Conservation (phyloP, 768 basidiomycete species). For the Russula sp. region DNA sequence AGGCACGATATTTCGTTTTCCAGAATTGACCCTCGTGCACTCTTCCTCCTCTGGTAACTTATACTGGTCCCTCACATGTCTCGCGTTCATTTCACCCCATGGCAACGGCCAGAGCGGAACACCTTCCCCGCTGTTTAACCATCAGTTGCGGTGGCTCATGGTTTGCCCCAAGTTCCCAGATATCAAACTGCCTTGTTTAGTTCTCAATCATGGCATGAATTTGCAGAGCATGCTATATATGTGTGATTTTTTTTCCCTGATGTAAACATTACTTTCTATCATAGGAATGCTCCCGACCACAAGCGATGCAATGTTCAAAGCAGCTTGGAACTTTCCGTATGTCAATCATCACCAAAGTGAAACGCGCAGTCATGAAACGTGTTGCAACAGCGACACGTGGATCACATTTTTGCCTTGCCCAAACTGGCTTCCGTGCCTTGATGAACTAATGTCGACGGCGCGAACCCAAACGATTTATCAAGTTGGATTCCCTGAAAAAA, state of each 20-base stretch:
- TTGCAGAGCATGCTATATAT: neutral
- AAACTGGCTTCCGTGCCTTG: slow-evolving; percentile 61
- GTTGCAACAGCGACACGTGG: neutral
- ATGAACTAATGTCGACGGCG: slow-evolving; percentile 76
- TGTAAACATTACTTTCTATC: neutral
- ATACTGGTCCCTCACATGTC: neutral
- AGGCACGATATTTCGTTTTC: neutral
- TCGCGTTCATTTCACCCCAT: neutral
- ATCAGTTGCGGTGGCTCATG: neutral
- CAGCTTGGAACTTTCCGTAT: neutral
- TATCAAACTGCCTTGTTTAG: too few species aligned
- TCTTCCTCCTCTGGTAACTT: neutral
- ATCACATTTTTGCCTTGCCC: slow-evolving; percentile 58
- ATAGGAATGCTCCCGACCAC: neutral
- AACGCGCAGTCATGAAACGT: neutral
- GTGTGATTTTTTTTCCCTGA: neutral
- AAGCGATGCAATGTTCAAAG: neutral
- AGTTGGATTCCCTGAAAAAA: slow-evolving; percentile 52
- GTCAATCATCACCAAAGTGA: neutral
- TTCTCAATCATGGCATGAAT: neutral
- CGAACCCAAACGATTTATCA: slow-evolving; percentile 76
- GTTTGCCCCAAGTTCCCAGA: neutral
- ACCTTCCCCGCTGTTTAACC: neutral
- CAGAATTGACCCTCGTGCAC: neutral
- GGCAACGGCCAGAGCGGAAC: neutral